Evolutionary conservation across 2,329 filamentous ascomycete genomes (phyloP).

Genomic region (Hypoxylon sp.): DNA sequence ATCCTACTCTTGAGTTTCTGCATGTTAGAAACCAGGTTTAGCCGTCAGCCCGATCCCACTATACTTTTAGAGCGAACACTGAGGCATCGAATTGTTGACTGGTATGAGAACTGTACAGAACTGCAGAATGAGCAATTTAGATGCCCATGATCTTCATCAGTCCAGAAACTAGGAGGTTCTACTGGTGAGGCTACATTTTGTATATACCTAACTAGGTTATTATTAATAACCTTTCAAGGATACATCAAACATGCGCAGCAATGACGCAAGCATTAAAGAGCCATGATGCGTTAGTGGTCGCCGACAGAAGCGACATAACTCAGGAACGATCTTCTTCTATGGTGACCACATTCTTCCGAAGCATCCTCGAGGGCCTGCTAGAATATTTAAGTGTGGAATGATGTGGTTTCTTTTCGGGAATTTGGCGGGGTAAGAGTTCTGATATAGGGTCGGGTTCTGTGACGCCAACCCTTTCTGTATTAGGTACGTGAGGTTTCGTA

Average conservation of each 20-base stretch:
- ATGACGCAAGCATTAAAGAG: background rate
- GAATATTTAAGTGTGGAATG: background rate
- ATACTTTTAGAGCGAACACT: background rate
- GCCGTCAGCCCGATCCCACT: background rate
- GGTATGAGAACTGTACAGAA: background rate
- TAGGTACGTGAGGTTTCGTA: background rate
- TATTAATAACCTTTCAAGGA: background rate
- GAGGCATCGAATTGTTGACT: background rate
- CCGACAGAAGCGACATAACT: background rate
- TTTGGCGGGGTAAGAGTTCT: background rate
- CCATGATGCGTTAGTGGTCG: background rate
- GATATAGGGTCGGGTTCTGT: too few species aligned
- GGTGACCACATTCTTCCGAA: background rate
- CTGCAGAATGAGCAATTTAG: background rate
- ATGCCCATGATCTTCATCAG: background rate
- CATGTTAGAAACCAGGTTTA: background rate
- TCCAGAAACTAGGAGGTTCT: background rate
- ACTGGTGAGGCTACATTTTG: background rate
- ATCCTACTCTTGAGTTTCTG: constrained; percentile 1
- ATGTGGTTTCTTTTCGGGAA: background rate
- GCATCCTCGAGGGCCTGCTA: background rate
- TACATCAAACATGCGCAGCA: background rate
- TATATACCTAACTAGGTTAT: background rate
- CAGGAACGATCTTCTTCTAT: background rate
- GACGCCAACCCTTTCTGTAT: background rate